Evolutionary conservation across 1,284 basidiomycete genomes (phyloP), one percentile per base, ranked within the genome.

Genomic region (Cystobasidium slooffiae): DNA sequence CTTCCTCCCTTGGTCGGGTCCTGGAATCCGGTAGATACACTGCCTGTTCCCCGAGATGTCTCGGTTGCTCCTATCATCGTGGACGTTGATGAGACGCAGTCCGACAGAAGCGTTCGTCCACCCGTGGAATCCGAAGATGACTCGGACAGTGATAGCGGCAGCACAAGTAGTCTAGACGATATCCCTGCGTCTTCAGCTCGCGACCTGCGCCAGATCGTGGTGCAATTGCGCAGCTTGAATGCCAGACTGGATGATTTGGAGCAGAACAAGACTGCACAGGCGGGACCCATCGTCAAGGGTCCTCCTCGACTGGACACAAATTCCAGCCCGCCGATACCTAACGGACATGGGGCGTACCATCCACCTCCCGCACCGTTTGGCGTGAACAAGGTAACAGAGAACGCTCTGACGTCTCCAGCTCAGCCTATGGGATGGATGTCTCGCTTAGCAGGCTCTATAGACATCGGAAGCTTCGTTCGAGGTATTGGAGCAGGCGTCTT

Each of bases 1-100:
- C 72, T 78, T 1, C 79, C 79, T 1, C 78, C 78, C 1, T 20
- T 78, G 9, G 75, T 80, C 53, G 78, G 78, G 1, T 41, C 73
- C 0, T 37, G 61, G 67, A 53, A 67, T 31, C 55, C 58, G 8
- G 44, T 52, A 6, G 64, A 66, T 22, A 37, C 49, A 9, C 20
- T 62, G 43, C 59, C 61, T 22, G 68, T 58, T 10, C 67, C 47
- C 8, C 47, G 31, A 24, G 31, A 18, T 41, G 37, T 51, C 39
- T 24, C 31, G n/a, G 20, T 24, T 1, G 51, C 31, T 8, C 47
- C 51, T 16, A 9, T 44, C 16, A 66, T 47, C 39, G 46, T 18
- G 3, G 31, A 43, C 20, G 8, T 53, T 1, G 49, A 53, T 16
- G 64, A 66, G 18, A 53, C 64, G 39, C 44, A 31, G 37, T 55